Evolutionary conservation across 1,284 basidiomycete genomes (phyloP).

Genomic region (Kalmanozyma brasiliensis): DNA sequence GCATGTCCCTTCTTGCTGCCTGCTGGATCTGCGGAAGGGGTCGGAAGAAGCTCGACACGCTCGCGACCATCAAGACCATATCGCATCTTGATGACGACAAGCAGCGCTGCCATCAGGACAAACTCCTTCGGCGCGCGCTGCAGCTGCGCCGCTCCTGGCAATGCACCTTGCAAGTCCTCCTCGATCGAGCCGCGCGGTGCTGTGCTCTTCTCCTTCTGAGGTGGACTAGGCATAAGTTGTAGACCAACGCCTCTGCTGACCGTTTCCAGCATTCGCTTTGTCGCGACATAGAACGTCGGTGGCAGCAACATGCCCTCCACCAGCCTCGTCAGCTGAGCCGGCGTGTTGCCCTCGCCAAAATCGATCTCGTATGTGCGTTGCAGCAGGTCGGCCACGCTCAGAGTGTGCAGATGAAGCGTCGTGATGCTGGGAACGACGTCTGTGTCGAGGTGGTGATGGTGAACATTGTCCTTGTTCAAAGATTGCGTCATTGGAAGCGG

Average conservation of each 20-base stretch:
- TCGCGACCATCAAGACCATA: slow-evolving; percentile 60
- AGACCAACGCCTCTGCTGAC: slow-evolving; percentile 20
- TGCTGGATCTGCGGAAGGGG: slow-evolving; percentile 5
- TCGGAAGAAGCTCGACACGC: slow-evolving; percentile 20
- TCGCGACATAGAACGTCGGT: slow-evolving; percentile 71
- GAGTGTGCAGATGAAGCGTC: slow-evolving; percentile 74
- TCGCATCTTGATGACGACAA: slow-evolving; percentile 59
- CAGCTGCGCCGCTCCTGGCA: slow-evolving; percentile 32
- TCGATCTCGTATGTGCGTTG: slow-evolving; percentile 73
- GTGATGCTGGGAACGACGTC: slow-evolving; percentile 76
- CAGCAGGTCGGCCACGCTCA: slow-evolving; percentile 75
- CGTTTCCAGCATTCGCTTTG: slow-evolving; percentile 43
- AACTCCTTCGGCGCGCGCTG: slow-evolving; percentile 80
- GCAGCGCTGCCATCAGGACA: slow-evolving; percentile 73
- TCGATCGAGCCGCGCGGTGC: background rate
- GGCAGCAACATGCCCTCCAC: slow-evolving; percentile 78
- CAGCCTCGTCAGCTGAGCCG: slow-evolving; percentile 83
- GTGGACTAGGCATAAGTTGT: slow-evolving; percentile 72
- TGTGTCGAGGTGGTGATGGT: slow-evolving; percentile 43
- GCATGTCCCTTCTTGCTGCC: background rate
- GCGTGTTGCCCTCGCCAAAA: slow-evolving; percentile 81
- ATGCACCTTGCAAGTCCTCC: background rate
- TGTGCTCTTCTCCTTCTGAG: background rate
- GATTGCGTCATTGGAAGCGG: slow-evolving; percentile 76
- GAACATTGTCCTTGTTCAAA: slow-evolving; percentile 70